phyloP scores from a whole-genome alignment of 148 eudicot species.

The Amaranthus cruentus region DNA sequence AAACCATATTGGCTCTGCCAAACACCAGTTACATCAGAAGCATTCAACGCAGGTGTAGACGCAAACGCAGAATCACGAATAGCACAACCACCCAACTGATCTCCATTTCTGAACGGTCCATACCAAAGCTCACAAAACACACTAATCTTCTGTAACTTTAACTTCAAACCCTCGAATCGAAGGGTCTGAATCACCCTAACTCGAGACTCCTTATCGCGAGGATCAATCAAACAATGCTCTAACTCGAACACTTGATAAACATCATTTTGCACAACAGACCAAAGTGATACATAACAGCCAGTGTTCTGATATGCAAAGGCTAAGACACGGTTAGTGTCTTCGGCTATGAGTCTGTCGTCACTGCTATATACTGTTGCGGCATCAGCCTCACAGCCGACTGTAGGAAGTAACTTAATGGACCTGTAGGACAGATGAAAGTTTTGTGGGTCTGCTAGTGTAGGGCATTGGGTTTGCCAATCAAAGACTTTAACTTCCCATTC shows the following conservation, averaged over 20 bases:
- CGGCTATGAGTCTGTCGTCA: constrained; percentile 43
- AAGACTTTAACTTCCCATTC: constrained; percentile 94
- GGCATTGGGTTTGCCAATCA: constrained; percentile 99
- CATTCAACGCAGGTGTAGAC: constrained; percentile 45
- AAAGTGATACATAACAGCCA: constrained; percentile 72
- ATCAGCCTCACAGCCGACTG: constrained; percentile 99
- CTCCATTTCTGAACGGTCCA: constrained; percentile 96
- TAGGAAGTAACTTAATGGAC: constrained; percentile 72
- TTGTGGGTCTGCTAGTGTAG: constrained; percentile 59
- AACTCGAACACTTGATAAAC: constrained; percentile 47
- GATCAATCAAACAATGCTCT: constrained; percentile 89
- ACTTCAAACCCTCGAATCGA: constrained; percentile 32
- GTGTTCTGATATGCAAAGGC: constrained; percentile 61
- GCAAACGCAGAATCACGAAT: constrained; percentile 90
- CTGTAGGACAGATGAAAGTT: constrained; percentile 40
- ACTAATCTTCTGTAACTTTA: constrained; percentile 39
- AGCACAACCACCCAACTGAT: constrained; percentile 92
- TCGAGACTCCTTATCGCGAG: constrained; percentile 63
- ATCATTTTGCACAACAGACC: constrained; percentile 31
- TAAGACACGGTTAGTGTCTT: constrained; percentile 21
- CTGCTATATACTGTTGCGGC: constrained; percentile 69
- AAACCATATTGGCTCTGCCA: constrained; percentile 64
- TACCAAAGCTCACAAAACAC: constrained; percentile 95
- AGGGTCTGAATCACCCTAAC: constrained; percentile 68
- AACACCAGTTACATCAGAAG: constrained; percentile 49